phyloP scores from a whole-genome alignment of 768 basidiomycete species.

The Psilocybe sp. region DNA sequence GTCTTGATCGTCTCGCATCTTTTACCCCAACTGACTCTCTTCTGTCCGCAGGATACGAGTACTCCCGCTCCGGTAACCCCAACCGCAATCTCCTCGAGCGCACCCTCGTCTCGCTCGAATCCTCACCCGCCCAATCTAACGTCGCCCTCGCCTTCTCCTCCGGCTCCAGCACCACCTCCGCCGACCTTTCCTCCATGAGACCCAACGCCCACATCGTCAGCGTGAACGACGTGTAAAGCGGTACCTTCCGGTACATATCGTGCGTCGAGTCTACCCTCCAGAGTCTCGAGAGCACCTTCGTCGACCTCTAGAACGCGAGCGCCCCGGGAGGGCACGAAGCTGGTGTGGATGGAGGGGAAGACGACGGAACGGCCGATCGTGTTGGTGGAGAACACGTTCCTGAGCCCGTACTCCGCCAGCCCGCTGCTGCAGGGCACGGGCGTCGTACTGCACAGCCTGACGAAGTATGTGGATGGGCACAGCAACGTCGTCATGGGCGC shows the following conservation, averaged over 20 bases:
- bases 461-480: conserved; percentile 94
- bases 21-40: no score
- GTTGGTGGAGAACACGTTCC: no score
- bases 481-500: conserved; percentile 83
- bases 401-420: conserved; percentile 88
- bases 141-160: conserved; percentile 79
- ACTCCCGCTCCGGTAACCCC: conserved; percentile 87
- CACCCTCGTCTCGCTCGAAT: conserved; percentile 76
- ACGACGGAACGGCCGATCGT: no score
- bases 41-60: conserved; percentile 72
- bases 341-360: conserved; percentile 92
- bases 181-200: conserved; percentile 73
- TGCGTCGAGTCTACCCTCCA: conserved; percentile 61
- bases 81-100: conserved; percentile 80
- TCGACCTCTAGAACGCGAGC: conserved; percentile 73
- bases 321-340: conserved; percentile 38
- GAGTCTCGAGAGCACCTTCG: conserved; percentile 67
- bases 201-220: conserved; percentile 75
- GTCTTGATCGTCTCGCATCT: no score
- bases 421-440: no score
- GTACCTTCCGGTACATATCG: conserved; percentile 82
- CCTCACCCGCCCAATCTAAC: conserved; percentile 45
- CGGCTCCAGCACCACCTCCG: conserved; percentile 84
- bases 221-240: conserved; percentile 93
- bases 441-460: conserved; percentile 79